These are phyloP conservation scores for Eimeria acervulina DNA, from an alignment of 169 alveolate species.

Conservation along the genomic window DNA sequence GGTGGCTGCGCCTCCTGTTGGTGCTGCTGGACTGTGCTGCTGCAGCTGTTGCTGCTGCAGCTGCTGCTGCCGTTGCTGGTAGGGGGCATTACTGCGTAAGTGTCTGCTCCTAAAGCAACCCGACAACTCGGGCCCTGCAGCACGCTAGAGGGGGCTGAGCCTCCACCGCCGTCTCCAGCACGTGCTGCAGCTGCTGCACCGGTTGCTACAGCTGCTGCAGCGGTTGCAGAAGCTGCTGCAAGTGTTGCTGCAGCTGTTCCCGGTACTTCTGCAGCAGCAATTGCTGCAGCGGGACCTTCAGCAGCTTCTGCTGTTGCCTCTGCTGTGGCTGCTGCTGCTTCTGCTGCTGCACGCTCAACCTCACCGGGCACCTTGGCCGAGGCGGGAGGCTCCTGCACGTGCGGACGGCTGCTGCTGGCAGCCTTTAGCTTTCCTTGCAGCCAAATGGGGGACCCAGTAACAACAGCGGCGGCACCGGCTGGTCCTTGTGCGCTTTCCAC, in stretches of 20 bases:
- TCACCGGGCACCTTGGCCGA: not conserved
- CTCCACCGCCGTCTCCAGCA: not conserved
- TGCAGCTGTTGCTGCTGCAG: not conserved
- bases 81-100: not conserved
- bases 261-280: not conserved
- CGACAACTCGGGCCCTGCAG: not conserved
- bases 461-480: not conserved
- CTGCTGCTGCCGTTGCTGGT: not conserved
- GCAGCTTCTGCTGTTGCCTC: not conserved
- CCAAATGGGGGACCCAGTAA: conserved; percentile 17
- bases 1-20: not conserved
- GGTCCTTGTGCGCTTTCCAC: conserved; percentile 21
- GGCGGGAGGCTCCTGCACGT: not conserved
- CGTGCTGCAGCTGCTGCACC: conserved; percentile 14
- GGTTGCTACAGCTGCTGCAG: not conserved
- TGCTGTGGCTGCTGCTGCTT: not conserved
- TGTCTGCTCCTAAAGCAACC: not conserved
- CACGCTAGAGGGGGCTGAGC: not conserved
- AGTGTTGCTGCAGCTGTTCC: not conserved
- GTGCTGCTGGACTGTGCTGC: not conserved
- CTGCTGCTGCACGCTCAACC: not conserved
- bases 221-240: not conserved
- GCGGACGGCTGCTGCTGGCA: not conserved
- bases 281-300: not conserved
- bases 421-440: conserved; percentile 58